These are phyloP conservation scores for Pichia occidentalis DNA, from an alignment of 805 yeast genomes.

Conservation along the genomic window DNA sequence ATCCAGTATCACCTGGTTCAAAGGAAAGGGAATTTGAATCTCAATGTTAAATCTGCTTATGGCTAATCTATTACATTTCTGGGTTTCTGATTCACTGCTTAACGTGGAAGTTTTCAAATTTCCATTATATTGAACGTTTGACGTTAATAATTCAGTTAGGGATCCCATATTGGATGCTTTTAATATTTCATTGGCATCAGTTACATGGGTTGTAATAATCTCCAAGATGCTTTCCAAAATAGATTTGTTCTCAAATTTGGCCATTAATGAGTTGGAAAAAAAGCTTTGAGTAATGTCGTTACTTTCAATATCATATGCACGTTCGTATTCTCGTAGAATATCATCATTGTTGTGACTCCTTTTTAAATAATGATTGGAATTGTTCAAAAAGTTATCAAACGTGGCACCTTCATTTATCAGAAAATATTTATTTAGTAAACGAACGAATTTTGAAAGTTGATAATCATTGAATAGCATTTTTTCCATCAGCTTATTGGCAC, in stretches of 20 bases:
- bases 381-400: constrained; percentile 47
- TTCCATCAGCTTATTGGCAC: constrained; percentile 60
- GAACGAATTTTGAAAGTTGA: constrained; percentile 41
- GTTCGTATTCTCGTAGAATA: constrained; percentile 28
- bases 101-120: constrained; percentile 17
- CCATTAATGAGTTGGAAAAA: not conserved
- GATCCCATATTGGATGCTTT: constrained; percentile 38
- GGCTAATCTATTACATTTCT: constrained; percentile 34
- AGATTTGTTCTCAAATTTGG: constrained; percentile 17
- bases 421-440: constrained; percentile 49
- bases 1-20: constrained; percentile 65
- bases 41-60: constrained; percentile 51
- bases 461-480: constrained; percentile 57
- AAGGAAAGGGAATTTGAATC: constrained; percentile 75
- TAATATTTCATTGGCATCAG: constrained; percentile 47
- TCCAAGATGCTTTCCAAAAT: constrained; percentile 34
- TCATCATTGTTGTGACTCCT: constrained; percentile 26
- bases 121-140: constrained; percentile 31
- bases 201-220: constrained; percentile 46
- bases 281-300: not conserved
- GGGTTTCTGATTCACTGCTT: constrained; percentile 13
- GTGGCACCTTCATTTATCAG: constrained; percentile 46
- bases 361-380: constrained; percentile 46
- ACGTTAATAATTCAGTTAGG: constrained; percentile 38
- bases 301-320: constrained; percentile 15